Evolutionary conservation across 169 alveolate genomes (phyloP), one percentile per base, ranked within the genome.

Genomic region (Eimeria necatrix): DNA sequence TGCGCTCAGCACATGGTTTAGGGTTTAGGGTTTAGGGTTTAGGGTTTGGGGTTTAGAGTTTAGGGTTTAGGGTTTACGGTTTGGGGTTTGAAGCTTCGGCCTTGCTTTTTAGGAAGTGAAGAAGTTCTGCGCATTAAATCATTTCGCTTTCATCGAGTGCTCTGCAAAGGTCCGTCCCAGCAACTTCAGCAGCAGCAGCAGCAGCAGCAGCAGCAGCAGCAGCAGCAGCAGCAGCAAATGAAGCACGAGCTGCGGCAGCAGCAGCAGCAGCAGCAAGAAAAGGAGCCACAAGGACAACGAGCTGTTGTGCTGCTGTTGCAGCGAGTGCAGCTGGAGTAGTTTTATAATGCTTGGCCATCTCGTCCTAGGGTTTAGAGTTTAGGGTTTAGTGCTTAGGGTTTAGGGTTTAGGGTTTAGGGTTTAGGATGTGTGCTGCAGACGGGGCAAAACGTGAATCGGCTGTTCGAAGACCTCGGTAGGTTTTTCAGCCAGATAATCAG

Each of bases 381-480:
- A 78, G 10, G 26, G 61, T n/a, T 87, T 48, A 61, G 70, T 20
- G 93, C 46, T 81, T 73, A 64, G 51, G 26, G n/a, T 56, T 56
- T 56, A 56, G 68, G 68, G 52, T 24, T 22, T 18, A 78, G 10
- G 26, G 61, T n/a, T 87, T 48, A 61, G 70, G 26, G 93, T 56
- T 81, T 73, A 64, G 51, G 26, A 68, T 48, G 32, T 41, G 56
- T 41, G 89, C 68, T 10, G 53, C 94, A 96, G 97, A 96, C 96
- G 46, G 97, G 97, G 74, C 95, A 93, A 60, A 96, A 96, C 96
- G 95, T 96, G 78, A 93, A 88, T 52, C 85, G 95, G 56, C 93
- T 96, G 52, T 96, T 96, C 91, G 97, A 96, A 76, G 89, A 91
- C 41, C 86, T 96, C 24, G 97, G 97, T 96, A 60, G 20, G 95